These are phyloP conservation scores for Diaporthe helianthi DNA, from an alignment of 2,329 filamentous ascomycete genomes.

Conservation along the genomic window DNA sequence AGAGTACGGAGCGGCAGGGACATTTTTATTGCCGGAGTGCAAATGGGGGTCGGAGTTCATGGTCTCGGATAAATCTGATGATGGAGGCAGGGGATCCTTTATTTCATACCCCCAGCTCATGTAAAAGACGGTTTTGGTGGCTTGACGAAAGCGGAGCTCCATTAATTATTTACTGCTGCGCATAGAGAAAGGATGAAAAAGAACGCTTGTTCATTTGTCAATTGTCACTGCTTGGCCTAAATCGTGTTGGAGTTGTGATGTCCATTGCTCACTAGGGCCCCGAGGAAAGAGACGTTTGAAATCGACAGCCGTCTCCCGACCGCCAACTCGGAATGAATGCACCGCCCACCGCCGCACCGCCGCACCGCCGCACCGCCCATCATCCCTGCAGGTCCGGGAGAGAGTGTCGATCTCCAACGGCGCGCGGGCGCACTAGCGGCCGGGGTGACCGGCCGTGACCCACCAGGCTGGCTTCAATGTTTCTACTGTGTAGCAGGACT, in stretches of 20 bases:
- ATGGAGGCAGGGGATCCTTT: slow-evolving; percentile 5
- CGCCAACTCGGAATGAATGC: background rate
- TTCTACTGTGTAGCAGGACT: too few relatives aligned
- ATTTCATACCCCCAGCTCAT: slow-evolving; percentile 19
- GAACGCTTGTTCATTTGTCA: background rate
- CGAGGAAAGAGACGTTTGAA: background rate
- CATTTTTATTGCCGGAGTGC: background rate
- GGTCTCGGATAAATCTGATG: slow-evolving; percentile 24
- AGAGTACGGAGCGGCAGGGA: slow-evolving; percentile 12
- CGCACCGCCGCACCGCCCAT: background rate
- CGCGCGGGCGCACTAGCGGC: background rate
- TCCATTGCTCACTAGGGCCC: background rate
- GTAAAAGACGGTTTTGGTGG: slow-evolving; percentile 22
- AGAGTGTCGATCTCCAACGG: slow-evolving; percentile 4
- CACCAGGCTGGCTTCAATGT: background rate
- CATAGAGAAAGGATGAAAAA: slow-evolving; percentile 8
- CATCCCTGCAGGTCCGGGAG: background rate
- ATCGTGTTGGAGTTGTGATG: too few relatives aligned
- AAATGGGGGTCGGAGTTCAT: background rate
- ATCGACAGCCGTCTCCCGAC: background rate
- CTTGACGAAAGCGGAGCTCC: slow-evolving; percentile 21
- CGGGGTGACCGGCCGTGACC: background rate
- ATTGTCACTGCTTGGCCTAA: background rate
- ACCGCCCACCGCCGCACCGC: too few relatives aligned
- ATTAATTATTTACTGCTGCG: slow-evolving; percentile 17